Evolutionary conservation across 139 green algal species (phyloP).

Genomic region (Coelastrella sp.): DNA sequence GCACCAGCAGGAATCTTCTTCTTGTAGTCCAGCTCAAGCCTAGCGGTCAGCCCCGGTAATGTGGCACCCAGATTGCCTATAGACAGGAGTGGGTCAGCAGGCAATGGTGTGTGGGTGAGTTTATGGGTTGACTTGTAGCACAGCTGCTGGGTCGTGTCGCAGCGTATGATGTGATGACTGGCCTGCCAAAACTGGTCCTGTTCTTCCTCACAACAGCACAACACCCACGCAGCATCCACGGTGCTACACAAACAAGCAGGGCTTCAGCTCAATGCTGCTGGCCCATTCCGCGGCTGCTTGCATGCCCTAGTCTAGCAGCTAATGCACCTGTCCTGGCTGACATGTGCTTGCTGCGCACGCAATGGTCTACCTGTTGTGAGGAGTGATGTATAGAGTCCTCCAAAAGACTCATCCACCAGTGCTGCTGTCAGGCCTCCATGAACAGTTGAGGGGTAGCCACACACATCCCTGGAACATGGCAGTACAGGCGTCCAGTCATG

Average conservation of each 20-base stretch:
- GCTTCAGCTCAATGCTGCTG: neutral
- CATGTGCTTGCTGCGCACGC: neutral
- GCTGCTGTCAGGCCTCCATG: conserved; percentile 82
- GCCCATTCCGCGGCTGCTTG: no score
- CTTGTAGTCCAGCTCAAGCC: conserved; percentile 82
- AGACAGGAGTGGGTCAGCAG: conserved; percentile 36
- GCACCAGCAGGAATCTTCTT: conserved; percentile 62
- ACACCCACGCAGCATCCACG: no score
- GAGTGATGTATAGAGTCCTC: conserved; percentile 61
- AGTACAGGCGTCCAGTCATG: neutral
- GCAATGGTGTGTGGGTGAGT: no score
- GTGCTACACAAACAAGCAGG: neutral
- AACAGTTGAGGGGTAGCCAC: conserved; percentile 71
- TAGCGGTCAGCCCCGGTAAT: conserved; percentile 68
- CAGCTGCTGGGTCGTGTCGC: no score
- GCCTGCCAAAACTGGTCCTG: no score
- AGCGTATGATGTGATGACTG: no score
- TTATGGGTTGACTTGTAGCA: no score
- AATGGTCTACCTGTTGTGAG: neutral
- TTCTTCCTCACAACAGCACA: no score
- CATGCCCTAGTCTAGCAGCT: neutral
- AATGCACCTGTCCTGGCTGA: neutral
- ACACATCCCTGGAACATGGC: conserved; percentile 60
- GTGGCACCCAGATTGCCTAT: conserved; percentile 61
- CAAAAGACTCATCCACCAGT: conserved; percentile 83